Conservation (phyloP, 179 eudicot genomes). For the Sideroxylon spinosum region DNA sequence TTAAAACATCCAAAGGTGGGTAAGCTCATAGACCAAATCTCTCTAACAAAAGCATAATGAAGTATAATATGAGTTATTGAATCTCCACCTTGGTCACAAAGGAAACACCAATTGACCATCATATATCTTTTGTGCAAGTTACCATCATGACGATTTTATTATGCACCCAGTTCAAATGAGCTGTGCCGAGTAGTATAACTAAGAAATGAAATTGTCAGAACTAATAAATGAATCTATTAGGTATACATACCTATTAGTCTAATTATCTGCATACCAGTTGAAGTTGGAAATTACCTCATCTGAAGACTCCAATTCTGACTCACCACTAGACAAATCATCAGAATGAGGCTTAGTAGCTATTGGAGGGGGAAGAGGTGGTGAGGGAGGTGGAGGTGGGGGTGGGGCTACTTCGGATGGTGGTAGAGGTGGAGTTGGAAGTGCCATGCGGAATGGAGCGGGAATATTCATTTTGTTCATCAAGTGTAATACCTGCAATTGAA, state of each 20-base stretch:
- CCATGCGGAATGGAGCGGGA: conserved; percentile 95
- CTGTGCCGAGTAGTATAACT: no score
- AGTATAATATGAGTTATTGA: no score
- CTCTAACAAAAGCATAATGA: no score
- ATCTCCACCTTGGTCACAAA: no score
- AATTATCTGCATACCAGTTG: not conserved
- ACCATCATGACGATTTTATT: no score
- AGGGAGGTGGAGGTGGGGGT: conserved; percentile 45
- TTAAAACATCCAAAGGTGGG: no score
- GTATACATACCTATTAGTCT: not conserved
- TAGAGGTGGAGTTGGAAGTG: conserved; percentile 89
- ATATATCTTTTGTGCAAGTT: no score
- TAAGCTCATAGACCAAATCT: no score
- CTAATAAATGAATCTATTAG: not conserved
- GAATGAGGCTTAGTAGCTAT: conserved; percentile 35
- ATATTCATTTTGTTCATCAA: conserved; percentile 99
- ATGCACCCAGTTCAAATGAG: no score
- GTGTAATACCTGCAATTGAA: conserved; percentile 63
- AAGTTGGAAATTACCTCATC: conserved; percentile 55
- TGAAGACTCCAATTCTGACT: conserved; percentile 91
- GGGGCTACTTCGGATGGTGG: conserved; percentile 58
- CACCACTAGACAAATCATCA: conserved; percentile 59
- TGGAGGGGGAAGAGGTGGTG: conserved; percentile 54
- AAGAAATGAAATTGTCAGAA: no score
- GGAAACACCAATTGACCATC: no score